phyloP scores from a whole-genome alignment of 176 grass and related monocot species.

The Bolboschoenus planiculmis region DNA sequence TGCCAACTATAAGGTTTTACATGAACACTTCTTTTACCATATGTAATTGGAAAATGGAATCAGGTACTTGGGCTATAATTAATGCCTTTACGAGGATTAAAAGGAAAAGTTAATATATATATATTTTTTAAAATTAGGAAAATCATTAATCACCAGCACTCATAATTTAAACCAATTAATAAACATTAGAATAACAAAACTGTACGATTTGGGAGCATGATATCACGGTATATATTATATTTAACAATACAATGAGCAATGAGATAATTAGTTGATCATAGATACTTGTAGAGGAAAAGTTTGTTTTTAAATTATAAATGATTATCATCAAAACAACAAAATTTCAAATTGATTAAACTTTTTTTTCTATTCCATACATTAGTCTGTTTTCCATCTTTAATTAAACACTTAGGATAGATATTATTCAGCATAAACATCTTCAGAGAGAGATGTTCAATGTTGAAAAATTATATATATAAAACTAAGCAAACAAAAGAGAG shows the following conservation, averaged over 20 bases:
- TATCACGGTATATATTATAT: background rate
- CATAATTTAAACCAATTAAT: background rate
- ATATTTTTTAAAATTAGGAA: background rate
- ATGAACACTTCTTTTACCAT: background rate
- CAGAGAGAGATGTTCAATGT: background rate
- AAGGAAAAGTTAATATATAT: background rate
- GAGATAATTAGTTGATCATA: background rate
- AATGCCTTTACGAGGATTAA: background rate
- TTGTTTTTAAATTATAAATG: background rate
- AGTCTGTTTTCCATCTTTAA: background rate
- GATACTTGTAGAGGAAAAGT: background rate
- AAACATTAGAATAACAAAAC: background rate
- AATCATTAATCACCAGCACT: background rate
- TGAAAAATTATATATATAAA: background rate
- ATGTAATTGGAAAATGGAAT: background rate
- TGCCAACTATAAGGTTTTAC: background rate
- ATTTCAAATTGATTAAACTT: background rate
- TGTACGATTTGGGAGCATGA: background rate
- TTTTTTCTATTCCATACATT: no score
- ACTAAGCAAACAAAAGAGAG: background rate
- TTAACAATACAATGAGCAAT: background rate
- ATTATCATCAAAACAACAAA: background rate
- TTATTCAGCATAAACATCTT: background rate
- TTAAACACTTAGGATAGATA: background rate
- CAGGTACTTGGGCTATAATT: background rate